Evolutionary conservation across 2,329 filamentous ascomycete genomes (phyloP).

Genomic region (Colletotrichum tropicale): DNA sequence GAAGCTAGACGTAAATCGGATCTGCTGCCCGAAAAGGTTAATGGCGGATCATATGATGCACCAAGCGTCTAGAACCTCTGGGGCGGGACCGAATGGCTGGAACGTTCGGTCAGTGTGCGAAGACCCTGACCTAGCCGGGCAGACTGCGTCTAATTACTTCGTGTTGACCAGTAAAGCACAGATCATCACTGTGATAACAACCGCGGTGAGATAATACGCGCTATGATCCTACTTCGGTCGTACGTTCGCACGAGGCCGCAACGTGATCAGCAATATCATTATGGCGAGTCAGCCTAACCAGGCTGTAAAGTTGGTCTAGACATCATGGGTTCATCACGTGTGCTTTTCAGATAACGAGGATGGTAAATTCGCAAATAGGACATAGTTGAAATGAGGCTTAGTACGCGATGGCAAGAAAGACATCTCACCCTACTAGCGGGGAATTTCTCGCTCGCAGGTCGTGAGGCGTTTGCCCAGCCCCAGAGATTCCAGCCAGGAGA

Average conservation of each 20-base stretch:
- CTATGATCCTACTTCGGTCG: neutral
- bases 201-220: neutral
- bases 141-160: neutral
- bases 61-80: neutral
- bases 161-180: neutral
- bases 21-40: neutral
- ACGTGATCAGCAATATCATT: neutral
- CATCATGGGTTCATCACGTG: neutral
- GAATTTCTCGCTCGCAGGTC: neutral
- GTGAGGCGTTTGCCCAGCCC: neutral
- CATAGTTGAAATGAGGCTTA: neutral
- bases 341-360: neutral
- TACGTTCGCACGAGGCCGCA: neutral
- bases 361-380: neutral
- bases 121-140: neutral
- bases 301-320: neutral
- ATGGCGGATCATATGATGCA: neutral
- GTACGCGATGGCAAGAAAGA: neutral
- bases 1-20: neutral
- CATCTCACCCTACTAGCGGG: neutral
- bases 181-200: neutral
- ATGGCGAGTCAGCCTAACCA: neutral
- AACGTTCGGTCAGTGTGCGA: neutral
- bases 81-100: neutral
- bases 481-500: neutral